Evolutionary conservation across 2,329 filamentous ascomycete species (phyloP).

Genomic region (Cladosporium sp.): DNA sequence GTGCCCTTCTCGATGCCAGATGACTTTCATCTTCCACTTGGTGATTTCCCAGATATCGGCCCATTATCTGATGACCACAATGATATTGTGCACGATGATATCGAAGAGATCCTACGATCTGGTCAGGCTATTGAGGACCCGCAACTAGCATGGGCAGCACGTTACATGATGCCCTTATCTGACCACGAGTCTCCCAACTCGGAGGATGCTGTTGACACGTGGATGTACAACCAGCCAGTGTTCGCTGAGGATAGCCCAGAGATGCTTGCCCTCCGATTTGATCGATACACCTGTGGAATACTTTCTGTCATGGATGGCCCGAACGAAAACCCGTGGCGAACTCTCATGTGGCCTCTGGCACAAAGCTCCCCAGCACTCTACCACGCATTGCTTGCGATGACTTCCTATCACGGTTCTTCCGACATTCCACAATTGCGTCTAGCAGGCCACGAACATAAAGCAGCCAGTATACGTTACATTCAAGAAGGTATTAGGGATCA

Average conservation of each 20-base stretch:
- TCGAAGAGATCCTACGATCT: slow-evolving; percentile 4
- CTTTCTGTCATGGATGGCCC: slow-evolving; percentile 66
- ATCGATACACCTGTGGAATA: slow-evolving; percentile 64
- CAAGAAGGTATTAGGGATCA: slow-evolving; percentile 51
- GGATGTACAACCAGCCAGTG: slow-evolving; percentile 27
- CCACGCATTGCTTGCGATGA: slow-evolving; percentile 65
- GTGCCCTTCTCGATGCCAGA: slow-evolving; percentile 12
- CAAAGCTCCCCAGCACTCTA: slow-evolving; percentile 61
- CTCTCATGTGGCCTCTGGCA: slow-evolving; percentile 65
- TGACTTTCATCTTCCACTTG: slow-evolving; percentile 10
- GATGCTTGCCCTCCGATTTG: slow-evolving; percentile 60
- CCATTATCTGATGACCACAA: neutral
- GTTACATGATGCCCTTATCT: neutral
- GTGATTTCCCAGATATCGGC: slow-evolving; percentile 5
- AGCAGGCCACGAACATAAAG: slow-evolving; percentile 66
- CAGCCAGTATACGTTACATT: slow-evolving; percentile 57
- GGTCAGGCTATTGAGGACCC: slow-evolving; percentile 5
- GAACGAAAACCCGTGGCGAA: slow-evolving; percentile 68
- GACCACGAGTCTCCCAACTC: slow-evolving; percentile 1
- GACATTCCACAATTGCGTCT: slow-evolving; percentile 55
- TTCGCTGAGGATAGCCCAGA: slow-evolving; percentile 46
- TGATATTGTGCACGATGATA: neutral
- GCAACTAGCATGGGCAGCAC: slow-evolving; percentile 12
- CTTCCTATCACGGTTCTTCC: slow-evolving; percentile 63
- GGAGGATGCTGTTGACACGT: neutral